Evolutionary conservation across 2,329 filamentous ascomycete genomes (phyloP).

Genomic region (Talaromyces atroroseus): DNA sequence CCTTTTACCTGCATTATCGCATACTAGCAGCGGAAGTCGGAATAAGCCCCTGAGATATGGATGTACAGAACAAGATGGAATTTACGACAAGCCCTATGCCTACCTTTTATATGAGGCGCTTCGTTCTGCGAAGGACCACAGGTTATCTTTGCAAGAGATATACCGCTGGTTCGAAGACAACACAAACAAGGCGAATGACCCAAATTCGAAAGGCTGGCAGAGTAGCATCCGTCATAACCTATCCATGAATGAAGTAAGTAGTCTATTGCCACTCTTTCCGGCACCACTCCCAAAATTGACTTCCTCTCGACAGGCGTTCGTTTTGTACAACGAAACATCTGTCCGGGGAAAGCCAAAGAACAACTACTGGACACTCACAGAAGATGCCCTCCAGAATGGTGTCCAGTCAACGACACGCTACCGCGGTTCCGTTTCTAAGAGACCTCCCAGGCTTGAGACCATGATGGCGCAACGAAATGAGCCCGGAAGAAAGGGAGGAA

Average conservation of each 20-base stretch:
- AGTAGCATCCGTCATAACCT: slow-evolving; percentile 95
- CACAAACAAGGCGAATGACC: slow-evolving; percentile 65
- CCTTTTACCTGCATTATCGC: neutral
- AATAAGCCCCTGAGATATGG: neutral
- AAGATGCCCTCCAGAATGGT: slow-evolving; percentile 10
- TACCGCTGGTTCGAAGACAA: slow-evolving; percentile 85
- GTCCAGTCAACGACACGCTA: slow-evolving; percentile 11
- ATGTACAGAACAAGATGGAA: neutral
- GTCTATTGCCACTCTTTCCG: neutral
- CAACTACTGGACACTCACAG: slow-evolving; percentile 11
- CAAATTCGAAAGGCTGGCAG: slow-evolving; percentile 71
- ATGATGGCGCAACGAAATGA: neutral
- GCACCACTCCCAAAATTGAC: neutral
- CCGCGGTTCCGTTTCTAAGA: neutral
- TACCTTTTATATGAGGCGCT: slow-evolving; percentile 74
- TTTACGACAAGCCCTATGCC: slow-evolving; percentile 65
- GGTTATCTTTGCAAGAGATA: slow-evolving; percentile 77
- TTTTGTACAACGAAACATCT: slow-evolving; percentile 6
- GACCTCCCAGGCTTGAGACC: neutral
- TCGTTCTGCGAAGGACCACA: slow-evolving; percentile 58
- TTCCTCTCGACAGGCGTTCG: slow-evolving; percentile 19
- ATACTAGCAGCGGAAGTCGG: neutral
- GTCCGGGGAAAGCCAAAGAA: slow-evolving; percentile 6
- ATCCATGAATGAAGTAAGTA: slow-evolving; percentile 84
- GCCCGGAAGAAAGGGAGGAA: neutral